phyloP scores from a whole-genome alignment of 2,329 filamentous ascomycete genomes.

The Diaporthe citriasiana region DNA sequence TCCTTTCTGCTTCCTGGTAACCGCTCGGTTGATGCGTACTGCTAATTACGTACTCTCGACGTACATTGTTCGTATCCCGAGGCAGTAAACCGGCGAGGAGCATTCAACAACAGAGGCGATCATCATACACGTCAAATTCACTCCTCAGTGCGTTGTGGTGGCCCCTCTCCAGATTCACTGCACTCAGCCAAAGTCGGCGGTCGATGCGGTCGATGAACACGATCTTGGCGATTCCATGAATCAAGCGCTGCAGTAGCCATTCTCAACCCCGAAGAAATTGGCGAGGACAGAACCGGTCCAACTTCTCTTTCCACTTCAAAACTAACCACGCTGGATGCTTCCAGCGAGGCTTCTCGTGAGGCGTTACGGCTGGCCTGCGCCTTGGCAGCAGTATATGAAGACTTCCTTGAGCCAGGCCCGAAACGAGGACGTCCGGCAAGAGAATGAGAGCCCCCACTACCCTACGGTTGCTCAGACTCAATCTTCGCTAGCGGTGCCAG shows the following conservation, averaged over 20 bases:
- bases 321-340: neutral
- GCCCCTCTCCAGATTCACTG: neutral
- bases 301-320: neutral
- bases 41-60: neutral
- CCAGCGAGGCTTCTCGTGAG: neutral
- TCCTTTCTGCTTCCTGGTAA: neutral
- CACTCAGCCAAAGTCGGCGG: conserved; percentile 15
- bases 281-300: neutral
- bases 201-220: neutral
- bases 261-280: neutral
- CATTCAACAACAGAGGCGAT: neutral
- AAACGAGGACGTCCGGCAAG: neutral
- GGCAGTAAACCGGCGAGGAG: neutral
- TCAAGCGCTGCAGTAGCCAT: neutral
- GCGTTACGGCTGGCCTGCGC: neutral
- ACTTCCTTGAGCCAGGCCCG: neutral
- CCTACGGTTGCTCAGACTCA: conserved; percentile 40
- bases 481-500: conserved; percentile 39
- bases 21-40: too few relatives aligned
- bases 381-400: conserved; percentile 3
- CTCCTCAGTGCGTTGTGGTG: too few relatives aligned
- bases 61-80: neutral
- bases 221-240: neutral
- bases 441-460: neutral
- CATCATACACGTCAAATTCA: neutral